Base-by-base conservation (phyloP, 2,329 filamentous ascomycete genomes). In the Fusarium secorum region DNA sequence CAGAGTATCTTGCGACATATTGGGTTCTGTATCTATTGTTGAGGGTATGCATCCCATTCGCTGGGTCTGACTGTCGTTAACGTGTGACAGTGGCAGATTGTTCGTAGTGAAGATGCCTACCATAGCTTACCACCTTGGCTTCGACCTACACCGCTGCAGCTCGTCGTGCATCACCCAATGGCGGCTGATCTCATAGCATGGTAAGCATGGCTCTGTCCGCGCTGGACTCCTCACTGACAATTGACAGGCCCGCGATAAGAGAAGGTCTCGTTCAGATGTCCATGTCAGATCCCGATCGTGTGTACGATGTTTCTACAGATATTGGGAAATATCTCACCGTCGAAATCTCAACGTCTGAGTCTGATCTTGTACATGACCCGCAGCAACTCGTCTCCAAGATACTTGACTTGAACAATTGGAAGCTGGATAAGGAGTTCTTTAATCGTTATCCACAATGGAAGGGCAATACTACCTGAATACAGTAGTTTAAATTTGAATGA, bases 181-280 rank as follows among this genome's bases (percentile, higher is more conserved):
- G 42, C 36, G 11, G 61, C 61, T 17, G 61, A 64, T 46, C 56
- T 64, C 14, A 54, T 64, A 39, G 45, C 61, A 33, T 64, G 61
- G 61, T 54, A 42, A 41, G 55, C 18, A 14, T 17, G 4, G 10
- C 11, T 11, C 22, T 22, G 30, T 28, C 7, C 7, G 4, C 11
- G 20, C 8, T 39, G 22, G 13, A 13, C 26, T 22, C 24, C 3
- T 6, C 7, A 9, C 18, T 46, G 15, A 53, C n/a, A 15, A 3
- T 17, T 26, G 4, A 1, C 11, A 64, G 61, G 61, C 61, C 61
- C 1, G 55, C 49, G 4, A 64, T 64, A 24, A 20, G 61, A 42
- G 61, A 64, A 33, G 61, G 56, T 3, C 55, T 64, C 1, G 53
- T 64, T 14, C 55, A 60, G 18, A 64, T 64, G 55, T 64, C 55